Base-by-base conservation (phyloP, 106 monocot species). In the Dendrobium catenatum region DNA sequence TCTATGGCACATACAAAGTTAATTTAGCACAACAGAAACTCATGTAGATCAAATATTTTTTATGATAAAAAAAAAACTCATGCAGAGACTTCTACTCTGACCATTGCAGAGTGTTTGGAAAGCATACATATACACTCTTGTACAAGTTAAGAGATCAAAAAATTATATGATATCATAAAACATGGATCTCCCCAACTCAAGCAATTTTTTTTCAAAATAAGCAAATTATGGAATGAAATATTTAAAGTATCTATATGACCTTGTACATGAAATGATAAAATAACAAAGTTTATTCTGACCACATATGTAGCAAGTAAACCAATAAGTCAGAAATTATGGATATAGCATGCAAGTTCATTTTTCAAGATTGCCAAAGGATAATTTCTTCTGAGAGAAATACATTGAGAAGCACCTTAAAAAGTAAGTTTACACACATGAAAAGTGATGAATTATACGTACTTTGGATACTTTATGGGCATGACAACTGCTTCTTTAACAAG, bases 401-500 rank as follows among this genome's bases (percentile, higher is more conserved):
- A 74, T 19, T 3, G 8, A 74, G 41, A 74, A 37, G 43, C 42
- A 16, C 72, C 41, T 43, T 6, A 44, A 19, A 74, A 40, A 1
- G 1, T 44, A 42, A 37, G 37, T 37, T 7, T 9, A 13, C 43
- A 44, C 8, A 44, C 5, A 17, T 74, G 8, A 3, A 22, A 74
- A 73, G 42, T 70, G 31, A 70, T 0, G 1, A 42, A n/a, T 42
- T 15, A 19, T 80, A 88, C 95, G 51, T 85, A 95, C 98, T 91
- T 99, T 19, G 98, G 98, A 81, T 99, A 99, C 83, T 99, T 99
- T 80, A 99, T 99, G 47, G 98, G 98, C 98, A 99, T 99, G 79
- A 99, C 98, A 77, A 95, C 98, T 40, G 98, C 98, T 91, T 99
- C 98, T 86, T 99, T 99, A 58, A 99, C 88, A 59, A 99, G 91